phyloP scores from a whole-genome alignment of 108 stramenopile genomes.

The Nitzschia sp. region DNA sequence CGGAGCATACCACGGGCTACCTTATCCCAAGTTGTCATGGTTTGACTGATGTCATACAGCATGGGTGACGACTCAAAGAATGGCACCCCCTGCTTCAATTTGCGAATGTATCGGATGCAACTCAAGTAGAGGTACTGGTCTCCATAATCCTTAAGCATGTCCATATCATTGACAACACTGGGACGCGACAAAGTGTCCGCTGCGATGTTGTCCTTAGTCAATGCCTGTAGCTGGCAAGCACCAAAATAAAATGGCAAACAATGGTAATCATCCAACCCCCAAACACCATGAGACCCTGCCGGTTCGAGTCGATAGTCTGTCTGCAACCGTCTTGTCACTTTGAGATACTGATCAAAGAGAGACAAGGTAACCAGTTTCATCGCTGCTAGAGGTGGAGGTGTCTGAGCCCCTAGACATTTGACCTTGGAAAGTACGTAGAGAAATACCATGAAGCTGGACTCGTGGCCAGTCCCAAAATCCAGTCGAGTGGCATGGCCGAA shows the following conservation, averaged over 20 bases:
- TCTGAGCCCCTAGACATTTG: constrained; percentile 54
- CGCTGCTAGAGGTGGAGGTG: constrained; percentile 36
- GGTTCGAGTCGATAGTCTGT: constrained; percentile 92
- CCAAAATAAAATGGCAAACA: constrained; percentile 95
- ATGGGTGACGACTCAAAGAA: constrained; percentile 93
- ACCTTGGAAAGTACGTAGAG: constrained; percentile 73
- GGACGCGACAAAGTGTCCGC: constrained; percentile 28
- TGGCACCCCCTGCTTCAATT: constrained; percentile 84
- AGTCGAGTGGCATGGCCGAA: constrained; percentile 90
- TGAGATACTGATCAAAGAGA: constrained; percentile 68
- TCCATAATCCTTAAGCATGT: constrained; percentile 20
- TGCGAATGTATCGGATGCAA: constrained; percentile 81
- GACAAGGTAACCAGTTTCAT: constrained; percentile 59
- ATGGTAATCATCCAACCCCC: constrained; percentile 97
- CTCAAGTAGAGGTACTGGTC: constrained; percentile 69
- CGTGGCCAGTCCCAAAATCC: constrained; percentile 97
- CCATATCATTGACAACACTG: constrained; percentile 25
- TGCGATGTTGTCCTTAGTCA: background rate
- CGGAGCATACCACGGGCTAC: constrained; percentile 73
- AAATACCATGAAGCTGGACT: constrained; percentile 89
- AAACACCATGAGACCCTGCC: constrained; percentile 93
- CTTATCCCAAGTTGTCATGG: constrained; percentile 78
- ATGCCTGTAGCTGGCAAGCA: constrained; percentile 66
- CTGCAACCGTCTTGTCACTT: constrained; percentile 75
- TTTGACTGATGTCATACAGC: constrained; percentile 85